These are phyloP conservation scores for Helminthosporium solani DNA, from an alignment of 2,329 filamentous ascomycete genomes.

Conservation along the genomic window DNA sequence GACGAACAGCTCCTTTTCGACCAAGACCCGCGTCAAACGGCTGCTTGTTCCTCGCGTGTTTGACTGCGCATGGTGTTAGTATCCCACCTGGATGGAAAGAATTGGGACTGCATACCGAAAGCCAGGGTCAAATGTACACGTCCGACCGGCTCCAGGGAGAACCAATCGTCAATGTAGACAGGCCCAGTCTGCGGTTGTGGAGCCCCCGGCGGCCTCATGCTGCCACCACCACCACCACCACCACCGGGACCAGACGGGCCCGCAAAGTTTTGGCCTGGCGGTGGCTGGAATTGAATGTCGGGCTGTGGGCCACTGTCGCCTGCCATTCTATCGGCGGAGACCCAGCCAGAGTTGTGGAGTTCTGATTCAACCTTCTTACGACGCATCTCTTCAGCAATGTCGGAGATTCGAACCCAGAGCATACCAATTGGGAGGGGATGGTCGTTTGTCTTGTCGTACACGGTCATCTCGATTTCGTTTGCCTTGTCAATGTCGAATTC, in stretches of 20 bases:
- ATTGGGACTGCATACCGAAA: slow-evolving; percentile 59
- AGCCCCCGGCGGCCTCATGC: slow-evolving; percentile 22
- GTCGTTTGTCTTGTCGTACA: slow-evolving; percentile 91
- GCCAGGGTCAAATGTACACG: slow-evolving; percentile 88
- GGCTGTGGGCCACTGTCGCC: slow-evolving; percentile 55
- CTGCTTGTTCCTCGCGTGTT: slow-evolving; percentile 80
- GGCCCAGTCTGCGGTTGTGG: slow-evolving; percentile 54
- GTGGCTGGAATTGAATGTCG: slow-evolving; percentile 56
- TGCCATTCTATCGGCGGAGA: slow-evolving; percentile 93
- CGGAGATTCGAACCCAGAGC: slow-evolving; percentile 94
- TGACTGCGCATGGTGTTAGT: slow-evolving; percentile 55
- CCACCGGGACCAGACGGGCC: slow-evolving; percentile 41
- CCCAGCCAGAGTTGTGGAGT: slow-evolving; percentile 92
- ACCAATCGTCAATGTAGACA: slow-evolving; percentile 84
- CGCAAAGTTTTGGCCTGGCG: slow-evolving; percentile 45
- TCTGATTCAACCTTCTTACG: slow-evolving; percentile 96
- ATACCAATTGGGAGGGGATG: slow-evolving; percentile 90
- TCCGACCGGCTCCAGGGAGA: slow-evolving; percentile 91
- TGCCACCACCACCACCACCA: slow-evolving; percentile 43
- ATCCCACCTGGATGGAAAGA: neutral
- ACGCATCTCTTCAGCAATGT: slow-evolving; percentile 96
- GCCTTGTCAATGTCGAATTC: slow-evolving; percentile 96
- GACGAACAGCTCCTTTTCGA: slow-evolving; percentile 92
- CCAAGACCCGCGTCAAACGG: slow-evolving; percentile 87
- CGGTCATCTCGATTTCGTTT: slow-evolving; percentile 95